Conservation (phyloP, 805 yeast species). For the Starmerella davenportii region DNA sequence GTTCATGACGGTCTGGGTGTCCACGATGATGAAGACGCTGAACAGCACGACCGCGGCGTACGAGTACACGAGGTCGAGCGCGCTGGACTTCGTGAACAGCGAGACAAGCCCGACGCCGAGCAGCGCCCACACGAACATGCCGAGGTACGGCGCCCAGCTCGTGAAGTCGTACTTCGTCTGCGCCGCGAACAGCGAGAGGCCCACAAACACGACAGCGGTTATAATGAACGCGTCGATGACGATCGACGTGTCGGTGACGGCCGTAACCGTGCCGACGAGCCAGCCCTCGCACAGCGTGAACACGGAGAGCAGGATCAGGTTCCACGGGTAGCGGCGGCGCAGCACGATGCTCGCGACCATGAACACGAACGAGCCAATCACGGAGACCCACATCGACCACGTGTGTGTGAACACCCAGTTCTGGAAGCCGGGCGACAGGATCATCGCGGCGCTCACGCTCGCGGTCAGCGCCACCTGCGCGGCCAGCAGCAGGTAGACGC, state of each 20-base stretch:
- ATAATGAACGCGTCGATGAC: constrained; percentile 55
- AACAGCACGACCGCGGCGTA: constrained; percentile 60
- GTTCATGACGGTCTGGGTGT: constrained; percentile 65
- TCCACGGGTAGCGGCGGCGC: constrained; percentile 52
- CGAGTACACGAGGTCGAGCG: constrained; percentile 49
- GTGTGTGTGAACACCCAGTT: constrained; percentile 39
- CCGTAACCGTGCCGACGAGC: constrained; percentile 47
- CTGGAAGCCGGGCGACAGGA: constrained; percentile 29
- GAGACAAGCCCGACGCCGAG: constrained; percentile 56
- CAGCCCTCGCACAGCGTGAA: constrained; percentile 66
- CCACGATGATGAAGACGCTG: constrained; percentile 53
- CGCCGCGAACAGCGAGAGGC: constrained; percentile 57
- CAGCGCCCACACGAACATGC: constrained; percentile 43
- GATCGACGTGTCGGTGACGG: constrained; percentile 42
- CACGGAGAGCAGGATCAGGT: constrained; percentile 38
- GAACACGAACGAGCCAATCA: constrained; percentile 43
- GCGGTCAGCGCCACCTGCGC: constrained; percentile 49
- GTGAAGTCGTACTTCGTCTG: constrained; percentile 63
- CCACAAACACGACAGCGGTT: constrained; percentile 54
- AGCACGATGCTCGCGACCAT: constrained; percentile 45
- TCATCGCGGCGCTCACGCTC: constrained; percentile 35
- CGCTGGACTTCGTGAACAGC: constrained; percentile 44
- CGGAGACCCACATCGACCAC: constrained; percentile 41
- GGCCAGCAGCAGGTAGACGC: constrained; percentile 56
- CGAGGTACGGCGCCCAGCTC: constrained; percentile 43